Evolutionary conservation across 768 basidiomycete species (phyloP), one percentile per base, ranked within the genome.

Genomic region (Coprinopsis sp.): DNA sequence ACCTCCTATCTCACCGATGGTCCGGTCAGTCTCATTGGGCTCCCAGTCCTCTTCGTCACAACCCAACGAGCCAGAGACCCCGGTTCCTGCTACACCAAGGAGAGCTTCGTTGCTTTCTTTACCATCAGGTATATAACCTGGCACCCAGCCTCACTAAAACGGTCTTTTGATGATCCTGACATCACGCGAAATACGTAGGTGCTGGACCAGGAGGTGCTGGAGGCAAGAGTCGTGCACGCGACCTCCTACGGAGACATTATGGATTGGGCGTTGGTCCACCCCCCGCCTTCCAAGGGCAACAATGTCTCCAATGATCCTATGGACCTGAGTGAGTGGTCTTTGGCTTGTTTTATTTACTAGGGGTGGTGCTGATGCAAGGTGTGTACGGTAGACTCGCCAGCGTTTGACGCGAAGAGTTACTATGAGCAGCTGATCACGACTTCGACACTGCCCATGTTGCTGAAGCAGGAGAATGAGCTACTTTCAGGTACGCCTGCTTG

Each of bases 381-480:
- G 39, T 25, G 25, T 31, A 23, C 27, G 27, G 33, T 53, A 91
- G 91, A 93, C 63, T 91, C 91, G 0, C 64, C 80, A 16, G 81
- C 79, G 6, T 93, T 93, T 57, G 87, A 93, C 55, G 82, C 91
- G 10, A 85, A 82, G 60, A 72, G 79, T 11, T 93, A 91, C 54
- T 93, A 92, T 52, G 85, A 90, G 54, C 87, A 90, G 53, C 62
- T 93, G 6, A 90, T 93, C 46, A 90, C 87, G 0, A 88, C 87
- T 0, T 78, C 87, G 2, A 82, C 87, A 5, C 68, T 93, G 25
- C 78, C 82, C 1, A 70, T 74, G 5, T 70, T 96, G 4, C 67
- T 96, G 10, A 89, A 82, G 64, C 73, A 76, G 43, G 88, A 92
- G 65, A 92, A 90, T 46, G 91, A 94, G 37, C 72, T 95, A 7